phyloP scores from a whole-genome alignment of 371 early-diverging fungal genomes.

The Mortierella sp. region DNA sequence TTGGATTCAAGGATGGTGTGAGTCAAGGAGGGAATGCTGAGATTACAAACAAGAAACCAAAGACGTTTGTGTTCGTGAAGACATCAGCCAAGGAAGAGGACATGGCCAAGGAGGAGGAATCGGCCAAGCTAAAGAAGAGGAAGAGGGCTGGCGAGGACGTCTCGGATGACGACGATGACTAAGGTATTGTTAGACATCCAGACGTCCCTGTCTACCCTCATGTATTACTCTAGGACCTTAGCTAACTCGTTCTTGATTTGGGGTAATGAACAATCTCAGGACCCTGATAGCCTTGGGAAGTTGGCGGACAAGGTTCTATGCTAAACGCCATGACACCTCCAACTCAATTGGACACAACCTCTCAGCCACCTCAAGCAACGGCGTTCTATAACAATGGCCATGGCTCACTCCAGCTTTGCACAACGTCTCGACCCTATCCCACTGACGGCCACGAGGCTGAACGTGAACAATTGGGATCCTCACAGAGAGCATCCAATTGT shows the following conservation, averaged over 20 bases:
- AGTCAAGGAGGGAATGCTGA: conserved; percentile 85
- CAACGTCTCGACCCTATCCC: too few species aligned
- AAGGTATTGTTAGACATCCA: background rate
- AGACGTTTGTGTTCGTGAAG: conserved; percentile 77
- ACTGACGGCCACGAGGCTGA: too few species aligned
- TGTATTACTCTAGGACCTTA: background rate
- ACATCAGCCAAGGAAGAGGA: conserved; percentile 62
- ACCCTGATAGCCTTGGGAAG: too few species aligned
- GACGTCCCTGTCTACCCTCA: background rate
- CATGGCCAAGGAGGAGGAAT: conserved; percentile 52
- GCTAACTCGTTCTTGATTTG: background rate
- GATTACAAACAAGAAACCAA: conserved; percentile 72
- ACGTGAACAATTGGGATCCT: too few species aligned
- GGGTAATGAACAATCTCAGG: too few species aligned
- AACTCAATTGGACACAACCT: too few species aligned
- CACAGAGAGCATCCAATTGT: too few species aligned
- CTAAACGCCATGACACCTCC: too few species aligned
- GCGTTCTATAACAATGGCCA: too few species aligned
- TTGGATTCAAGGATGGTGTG: conserved; percentile 89
- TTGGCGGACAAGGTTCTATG: too few species aligned
- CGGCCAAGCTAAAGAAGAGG: conserved; percentile 44
- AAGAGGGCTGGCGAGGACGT: conserved; percentile 54
- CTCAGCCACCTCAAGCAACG: too few species aligned
- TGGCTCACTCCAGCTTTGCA: too few species aligned
- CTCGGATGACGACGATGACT: conserved; percentile 46